Evolutionary conservation across 2,329 filamentous ascomycete genomes (phyloP), one percentile per base, ranked within the genome.

Genomic region (Xylariaceae sp.): DNA sequence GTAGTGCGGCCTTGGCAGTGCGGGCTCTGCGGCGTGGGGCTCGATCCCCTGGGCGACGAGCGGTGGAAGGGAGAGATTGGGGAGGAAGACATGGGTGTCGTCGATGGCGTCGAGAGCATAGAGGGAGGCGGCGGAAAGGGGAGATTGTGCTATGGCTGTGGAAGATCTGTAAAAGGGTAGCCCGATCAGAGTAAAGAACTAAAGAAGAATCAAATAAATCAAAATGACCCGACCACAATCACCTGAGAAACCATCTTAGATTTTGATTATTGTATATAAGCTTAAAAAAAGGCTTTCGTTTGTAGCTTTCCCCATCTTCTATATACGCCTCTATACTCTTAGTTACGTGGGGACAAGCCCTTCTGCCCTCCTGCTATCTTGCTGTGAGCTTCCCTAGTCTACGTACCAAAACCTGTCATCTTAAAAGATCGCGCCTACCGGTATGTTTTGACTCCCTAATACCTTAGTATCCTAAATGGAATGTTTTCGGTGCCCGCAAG

Each of bases 61-160:
- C 80, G 83, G 36, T 86, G 83, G 76, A 81, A 80, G 68, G 84
- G 75, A 59, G 87, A 76, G 75, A 82, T 81, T 69, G 87, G 78
- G 58, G 79, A 77, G n/a, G 72, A 37, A 3, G 55, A 48, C 5
- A 41, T 55, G 15, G 40, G 26, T 37, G 44, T 45, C 16, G 40
- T 6, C 13, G 50, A 53, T 41, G 41, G 41, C 37, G 64, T 58
- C 36, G 54, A 27, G 21, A 21, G 27, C 8, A 58, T 50, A 64
- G 61, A 10, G 60, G 33, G 30, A 26, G 36, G 35, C 4, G 42
- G 39, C n/a, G 50, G 44, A 4, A 58, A 54, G 50, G 63, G 67
- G 18, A 70, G 69, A 23, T 57, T 91, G 36, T 92, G 89, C 67
- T 91, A 92, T 73, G 89, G 88, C 11, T 92, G 89, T 68, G 84